phyloP scores from a whole-genome alignment of 768 basidiomycete species.

The Phaeolepiota aurea region DNA sequence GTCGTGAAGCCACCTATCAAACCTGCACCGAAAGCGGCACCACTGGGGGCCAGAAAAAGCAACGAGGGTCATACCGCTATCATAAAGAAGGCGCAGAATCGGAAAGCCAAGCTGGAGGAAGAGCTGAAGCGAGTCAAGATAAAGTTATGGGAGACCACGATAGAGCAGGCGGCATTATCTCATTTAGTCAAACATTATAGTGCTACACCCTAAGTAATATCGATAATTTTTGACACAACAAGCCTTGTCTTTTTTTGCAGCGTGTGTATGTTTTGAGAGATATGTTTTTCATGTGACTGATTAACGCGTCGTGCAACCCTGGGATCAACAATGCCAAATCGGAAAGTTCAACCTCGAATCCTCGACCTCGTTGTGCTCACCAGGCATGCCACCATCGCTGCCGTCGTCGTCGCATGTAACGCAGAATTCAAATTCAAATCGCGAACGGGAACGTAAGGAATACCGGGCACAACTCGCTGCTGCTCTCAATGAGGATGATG shows the following conservation, averaged over 20 bases:
- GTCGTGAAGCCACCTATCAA: neutral
- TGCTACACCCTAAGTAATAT: neutral
- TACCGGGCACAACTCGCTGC: slow-evolving; percentile 34
- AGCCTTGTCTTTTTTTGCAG: no score
- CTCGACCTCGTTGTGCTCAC: slow-evolving; percentile 8
- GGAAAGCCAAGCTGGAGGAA: slow-evolving; percentile 38
- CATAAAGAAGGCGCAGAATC: slow-evolving; percentile 43
- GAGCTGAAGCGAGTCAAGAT: slow-evolving; percentile 56
- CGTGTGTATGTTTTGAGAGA: no score
- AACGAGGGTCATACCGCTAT: no score
- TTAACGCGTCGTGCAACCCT: slow-evolving; percentile 12
- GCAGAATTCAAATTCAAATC: slow-evolving; percentile 11
- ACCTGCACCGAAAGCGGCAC: neutral
- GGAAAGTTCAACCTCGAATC: slow-evolving; percentile 7
- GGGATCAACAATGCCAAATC: slow-evolving; percentile 12
- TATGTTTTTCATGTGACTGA: slow-evolving; percentile 5
- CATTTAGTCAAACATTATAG: slow-evolving; percentile 29
- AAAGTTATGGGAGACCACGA: slow-evolving; percentile 66
- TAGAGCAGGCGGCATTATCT: slow-evolving; percentile 58
- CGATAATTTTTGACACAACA: no score
- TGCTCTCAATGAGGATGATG: slow-evolving; percentile 67
- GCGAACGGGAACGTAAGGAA: slow-evolving; percentile 25
- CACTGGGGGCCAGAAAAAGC: slow-evolving; percentile 6
- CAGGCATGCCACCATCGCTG: slow-evolving; percentile 5
- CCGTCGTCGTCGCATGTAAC: slow-evolving; percentile 10